phyloP scores from a whole-genome alignment of 2,329 filamentous ascomycete genomes.

The Periconia digitata region DNA sequence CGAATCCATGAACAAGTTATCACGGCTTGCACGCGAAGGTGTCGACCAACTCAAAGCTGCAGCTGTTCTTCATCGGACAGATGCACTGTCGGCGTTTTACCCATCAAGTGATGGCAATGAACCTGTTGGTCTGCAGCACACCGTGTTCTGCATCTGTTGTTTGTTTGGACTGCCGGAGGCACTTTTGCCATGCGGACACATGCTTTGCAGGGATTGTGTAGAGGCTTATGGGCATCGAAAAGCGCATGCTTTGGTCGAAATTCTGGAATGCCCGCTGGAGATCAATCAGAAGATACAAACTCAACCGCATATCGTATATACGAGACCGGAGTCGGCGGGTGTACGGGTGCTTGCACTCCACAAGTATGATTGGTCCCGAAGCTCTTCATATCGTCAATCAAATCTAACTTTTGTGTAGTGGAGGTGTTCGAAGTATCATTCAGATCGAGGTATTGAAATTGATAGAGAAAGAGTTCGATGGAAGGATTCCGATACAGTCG shows the following conservation, averaged over 20 bases:
- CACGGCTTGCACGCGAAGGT: slow-evolving; percentile 1
- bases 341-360: slow-evolving; percentile 43
- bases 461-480: slow-evolving; percentile 45
- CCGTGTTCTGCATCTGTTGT: slow-evolving; percentile 48
- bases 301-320: slow-evolving; percentile 19
- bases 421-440: slow-evolving; percentile 50
- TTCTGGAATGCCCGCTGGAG: slow-evolving; percentile 41
- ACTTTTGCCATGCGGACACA: slow-evolving; percentile 49
- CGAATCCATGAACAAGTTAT: slow-evolving; percentile 3
- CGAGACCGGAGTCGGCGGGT: slow-evolving; percentile 38
- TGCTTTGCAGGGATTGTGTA: slow-evolving; percentile 48
- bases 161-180: slow-evolving; percentile 48
- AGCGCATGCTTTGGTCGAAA: slow-evolving; percentile 5
- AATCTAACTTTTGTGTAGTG: slow-evolving; percentile 31
- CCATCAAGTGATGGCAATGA: slow-evolving; percentile 9
- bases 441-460: slow-evolving; percentile 47
- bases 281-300: slow-evolving; percentile 9
- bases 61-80: slow-evolving; percentile 4
- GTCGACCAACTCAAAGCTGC: slow-evolving; percentile 1
- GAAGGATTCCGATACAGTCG: slow-evolving; percentile 43
- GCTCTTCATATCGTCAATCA: background rate
- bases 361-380: too few species aligned
- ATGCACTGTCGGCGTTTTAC: slow-evolving; percentile 36
- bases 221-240: slow-evolving; percentile 27
- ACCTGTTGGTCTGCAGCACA: slow-evolving; percentile 44